Conservation (phyloP, 2,329 filamentous ascomycete genomes). For the Pseudocercospora vitis region DNA sequence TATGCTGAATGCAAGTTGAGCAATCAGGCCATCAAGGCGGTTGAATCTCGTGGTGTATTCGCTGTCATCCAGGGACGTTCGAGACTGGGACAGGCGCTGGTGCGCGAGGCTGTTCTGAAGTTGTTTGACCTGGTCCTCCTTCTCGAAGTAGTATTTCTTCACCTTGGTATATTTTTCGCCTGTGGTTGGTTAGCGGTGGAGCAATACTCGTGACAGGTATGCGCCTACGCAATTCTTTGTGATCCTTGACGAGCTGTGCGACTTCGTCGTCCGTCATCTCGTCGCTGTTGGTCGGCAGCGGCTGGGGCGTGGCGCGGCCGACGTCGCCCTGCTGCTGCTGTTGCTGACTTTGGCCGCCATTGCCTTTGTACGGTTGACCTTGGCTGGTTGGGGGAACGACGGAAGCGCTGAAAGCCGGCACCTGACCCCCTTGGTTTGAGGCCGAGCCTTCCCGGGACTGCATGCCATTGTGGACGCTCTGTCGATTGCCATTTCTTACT, state of each 20-base stretch:
- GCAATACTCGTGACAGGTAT: neutral
- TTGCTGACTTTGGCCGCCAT: constrained; percentile 28
- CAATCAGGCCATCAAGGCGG: constrained; percentile 88
- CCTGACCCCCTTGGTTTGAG: constrained; percentile 22
- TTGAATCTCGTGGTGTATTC: constrained; percentile 90
- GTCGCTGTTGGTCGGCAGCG: constrained; percentile 38
- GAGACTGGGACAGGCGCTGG: constrained; percentile 89
- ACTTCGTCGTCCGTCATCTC: constrained; percentile 52
- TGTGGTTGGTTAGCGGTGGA: constrained; percentile 41
- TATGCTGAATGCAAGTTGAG: constrained; percentile 92
- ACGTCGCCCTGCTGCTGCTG: constrained; percentile 29
- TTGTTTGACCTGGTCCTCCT: constrained; percentile 84
- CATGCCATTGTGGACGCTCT: constrained; percentile 37
- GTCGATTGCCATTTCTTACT: constrained; percentile 32
- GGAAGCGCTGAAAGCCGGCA: constrained; percentile 48
- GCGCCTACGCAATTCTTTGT: constrained; percentile 51
- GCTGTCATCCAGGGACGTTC: constrained; percentile 90
- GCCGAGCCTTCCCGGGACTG: constrained; percentile 32
- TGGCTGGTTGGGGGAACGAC: constrained; percentile 48
- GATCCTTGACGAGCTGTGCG: constrained; percentile 49
- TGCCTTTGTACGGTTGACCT: constrained; percentile 44
- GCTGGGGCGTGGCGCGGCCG: constrained; percentile 46
- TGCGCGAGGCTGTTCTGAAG: constrained; percentile 97
- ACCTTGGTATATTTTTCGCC: constrained; percentile 97
- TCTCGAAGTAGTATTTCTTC: constrained; percentile 95